Conservation (phyloP, 441 rosid species). For the Gossypium davidsonii region DNA sequence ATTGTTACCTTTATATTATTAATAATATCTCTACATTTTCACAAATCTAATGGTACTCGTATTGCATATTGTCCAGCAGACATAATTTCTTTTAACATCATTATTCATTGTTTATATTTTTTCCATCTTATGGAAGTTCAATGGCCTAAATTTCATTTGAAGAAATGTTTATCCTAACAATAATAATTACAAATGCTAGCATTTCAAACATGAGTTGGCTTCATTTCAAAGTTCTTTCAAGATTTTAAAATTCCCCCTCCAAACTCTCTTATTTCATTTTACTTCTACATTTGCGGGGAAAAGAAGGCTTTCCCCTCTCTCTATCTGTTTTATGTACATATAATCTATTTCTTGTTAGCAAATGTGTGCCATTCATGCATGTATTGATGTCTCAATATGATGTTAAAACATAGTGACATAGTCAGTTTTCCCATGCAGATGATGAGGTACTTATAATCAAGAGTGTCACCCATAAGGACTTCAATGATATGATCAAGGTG, state of each 20-base stretch:
- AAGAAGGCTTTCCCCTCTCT: background rate
- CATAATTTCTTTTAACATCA: background rate
- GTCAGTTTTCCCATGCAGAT: conserved; percentile 41
- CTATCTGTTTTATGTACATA: background rate
- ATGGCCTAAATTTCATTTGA: background rate
- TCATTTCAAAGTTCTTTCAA: background rate
- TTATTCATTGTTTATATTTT: background rate
- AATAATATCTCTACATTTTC: background rate
- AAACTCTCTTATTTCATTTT: conserved; percentile 2
- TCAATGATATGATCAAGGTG: conserved; percentile 91
- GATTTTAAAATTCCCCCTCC: background rate
- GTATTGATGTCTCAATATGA: background rate
- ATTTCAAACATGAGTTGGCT: background rate
- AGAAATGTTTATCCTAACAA: background rate
- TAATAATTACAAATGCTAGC: background rate
- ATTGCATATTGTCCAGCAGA: background rate
- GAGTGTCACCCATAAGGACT: conserved; percentile 84
- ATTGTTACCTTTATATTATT: background rate
- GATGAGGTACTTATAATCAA: conserved; percentile 89
- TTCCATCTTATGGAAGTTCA: background rate
- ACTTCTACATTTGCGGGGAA: background rate
- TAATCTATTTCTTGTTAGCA: background rate
- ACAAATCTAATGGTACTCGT: background rate
- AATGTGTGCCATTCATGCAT: background rate
- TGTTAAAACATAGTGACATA: conserved; percentile 2